These are phyloP conservation scores for Lycium barbarum DNA, from an alignment of 257 asterid genomes.

Conservation along the genomic window DNA sequence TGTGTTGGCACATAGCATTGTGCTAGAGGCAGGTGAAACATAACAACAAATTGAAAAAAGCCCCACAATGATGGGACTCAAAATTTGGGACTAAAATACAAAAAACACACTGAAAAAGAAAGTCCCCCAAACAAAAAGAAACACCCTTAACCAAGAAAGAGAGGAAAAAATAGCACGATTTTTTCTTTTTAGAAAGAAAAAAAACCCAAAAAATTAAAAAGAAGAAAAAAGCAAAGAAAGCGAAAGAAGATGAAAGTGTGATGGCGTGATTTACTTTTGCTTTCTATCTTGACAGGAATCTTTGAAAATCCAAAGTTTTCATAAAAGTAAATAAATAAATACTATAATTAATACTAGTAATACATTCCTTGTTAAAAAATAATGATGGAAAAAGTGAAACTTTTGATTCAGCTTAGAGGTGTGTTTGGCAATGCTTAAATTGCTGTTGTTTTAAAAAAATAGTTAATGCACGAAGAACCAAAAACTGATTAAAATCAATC, in stretches of 20 bases:
- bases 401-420: neutral
- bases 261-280: slow-evolving; percentile 62
- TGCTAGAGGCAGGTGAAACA: neutral
- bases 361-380: neutral
- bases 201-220: slow-evolving; percentile 31
- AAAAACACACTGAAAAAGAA: slow-evolving; percentile 25
- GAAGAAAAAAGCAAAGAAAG: slow-evolving; percentile 45
- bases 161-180: neutral
- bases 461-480: too few species aligned
- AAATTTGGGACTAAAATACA: slow-evolving; percentile 12
- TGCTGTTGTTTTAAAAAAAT: too few species aligned
- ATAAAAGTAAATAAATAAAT: slow-evolving; percentile 30
- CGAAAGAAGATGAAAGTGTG: slow-evolving; percentile 49
- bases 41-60: neutral
- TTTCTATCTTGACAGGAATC: slow-evolving; percentile 61
- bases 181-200: slow-evolving; percentile 27
- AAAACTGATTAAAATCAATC: too few species aligned
- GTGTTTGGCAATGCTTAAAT: neutral
- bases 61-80: slow-evolving; percentile 40
- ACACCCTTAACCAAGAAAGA: slow-evolving; percentile 14
- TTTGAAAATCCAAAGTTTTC: slow-evolving; percentile 49
- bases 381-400: neutral
- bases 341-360: neutral
- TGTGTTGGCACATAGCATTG: neutral
- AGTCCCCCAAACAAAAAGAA: slow-evolving; percentile 27